Conservation (phyloP, 306 rosid genomes). For the Carpinus viminea region DNA sequence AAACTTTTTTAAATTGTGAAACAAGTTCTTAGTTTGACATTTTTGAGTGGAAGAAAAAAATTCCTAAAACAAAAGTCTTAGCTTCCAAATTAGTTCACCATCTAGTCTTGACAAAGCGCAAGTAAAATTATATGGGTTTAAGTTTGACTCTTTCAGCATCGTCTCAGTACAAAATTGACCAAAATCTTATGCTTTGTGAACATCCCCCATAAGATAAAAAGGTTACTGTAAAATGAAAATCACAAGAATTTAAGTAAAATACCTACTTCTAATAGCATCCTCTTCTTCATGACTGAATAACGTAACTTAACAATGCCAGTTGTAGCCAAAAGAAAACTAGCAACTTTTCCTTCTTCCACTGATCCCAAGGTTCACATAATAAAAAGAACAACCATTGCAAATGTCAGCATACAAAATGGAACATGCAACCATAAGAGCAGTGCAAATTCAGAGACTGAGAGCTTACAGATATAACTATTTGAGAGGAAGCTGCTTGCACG, state of each 20-base stretch:
- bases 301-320: conserved; percentile 72
- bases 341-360: conserved; percentile 99
- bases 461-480: conserved; percentile 91
- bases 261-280: conserved; percentile 63
- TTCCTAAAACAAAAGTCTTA: neutral
- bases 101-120: neutral
- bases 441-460: conserved; percentile 13
- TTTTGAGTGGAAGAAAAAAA: neutral
- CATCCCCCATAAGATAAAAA: neutral
- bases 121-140: neutral
- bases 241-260: conserved; percentile 25
- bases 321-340: conserved; percentile 91
- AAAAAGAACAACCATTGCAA: conserved; percentile 25
- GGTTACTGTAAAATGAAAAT: conserved; percentile 12
- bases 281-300: conserved; percentile 54
- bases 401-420: conserved; percentile 18
- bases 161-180: neutral
- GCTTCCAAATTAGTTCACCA: neutral
- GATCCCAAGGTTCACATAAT: conserved; percentile 35
- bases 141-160: neutral
- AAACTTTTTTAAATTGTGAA: neutral
- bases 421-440: neutral
- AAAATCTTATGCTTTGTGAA: neutral
- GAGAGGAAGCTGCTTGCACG: conserved; percentile 92
- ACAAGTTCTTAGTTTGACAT: neutral